A percentile compares a stretch with the other conserved stretches of the same genome.
These are phyloP conservation scores for Silybum marianum DNA, from an alignment of 129 eudicot species.

Conservation along the genomic window DNA sequence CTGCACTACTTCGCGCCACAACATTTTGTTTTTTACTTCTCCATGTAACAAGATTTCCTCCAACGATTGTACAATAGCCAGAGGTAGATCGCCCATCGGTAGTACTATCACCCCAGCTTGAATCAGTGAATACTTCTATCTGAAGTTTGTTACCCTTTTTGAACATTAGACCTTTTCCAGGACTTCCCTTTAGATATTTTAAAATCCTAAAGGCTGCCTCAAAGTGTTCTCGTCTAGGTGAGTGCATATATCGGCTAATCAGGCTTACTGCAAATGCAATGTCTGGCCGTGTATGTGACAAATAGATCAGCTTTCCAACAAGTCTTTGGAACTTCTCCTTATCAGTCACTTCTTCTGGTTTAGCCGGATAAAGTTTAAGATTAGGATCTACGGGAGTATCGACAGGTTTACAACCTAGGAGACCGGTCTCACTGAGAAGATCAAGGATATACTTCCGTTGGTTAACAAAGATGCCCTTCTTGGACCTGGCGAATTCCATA, in stretches of 20 bases:
- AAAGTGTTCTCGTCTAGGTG: neutral
- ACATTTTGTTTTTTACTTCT: neutral
- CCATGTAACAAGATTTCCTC: neutral
- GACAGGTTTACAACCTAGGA: neutral
- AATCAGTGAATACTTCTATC: neutral
- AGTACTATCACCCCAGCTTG: neutral
- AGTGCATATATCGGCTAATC: neutral
- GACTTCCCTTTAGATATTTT: neutral
- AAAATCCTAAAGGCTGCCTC: neutral
- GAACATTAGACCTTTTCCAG: neutral
- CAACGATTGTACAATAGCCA: neutral
- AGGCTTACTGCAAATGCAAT: neutral
- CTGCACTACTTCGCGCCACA: neutral
- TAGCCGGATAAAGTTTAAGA: neutral
- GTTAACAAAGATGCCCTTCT: slow-evolving; percentile 1
- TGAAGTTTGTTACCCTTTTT: neutral
- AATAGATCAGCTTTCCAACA: neutral
- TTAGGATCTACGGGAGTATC: neutral
- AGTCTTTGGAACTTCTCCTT: neutral
- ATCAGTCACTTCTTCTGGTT: neutral
- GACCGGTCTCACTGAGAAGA: neutral
- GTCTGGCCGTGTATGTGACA: slow-evolving; percentile 8
- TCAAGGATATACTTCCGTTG: neutral
- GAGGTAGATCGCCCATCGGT: neutral
- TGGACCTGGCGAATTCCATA: neutral